These are phyloP conservation scores for Melastoma candidum DNA, from an alignment of 441 rosid genomes.

Conservation along the genomic window DNA sequence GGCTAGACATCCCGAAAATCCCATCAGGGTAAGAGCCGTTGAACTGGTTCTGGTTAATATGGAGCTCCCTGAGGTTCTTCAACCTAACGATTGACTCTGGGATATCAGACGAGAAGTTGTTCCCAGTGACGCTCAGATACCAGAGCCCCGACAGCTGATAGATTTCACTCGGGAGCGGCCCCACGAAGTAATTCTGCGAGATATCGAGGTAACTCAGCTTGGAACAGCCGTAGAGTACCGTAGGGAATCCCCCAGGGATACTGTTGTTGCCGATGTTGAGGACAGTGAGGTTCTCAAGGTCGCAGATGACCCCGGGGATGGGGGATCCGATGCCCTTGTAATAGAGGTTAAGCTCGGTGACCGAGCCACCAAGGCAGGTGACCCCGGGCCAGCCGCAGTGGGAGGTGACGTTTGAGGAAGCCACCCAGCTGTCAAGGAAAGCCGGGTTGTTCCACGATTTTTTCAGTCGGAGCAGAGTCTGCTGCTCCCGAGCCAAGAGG, in stretches of 20 bases:
- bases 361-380: constrained; percentile 23
- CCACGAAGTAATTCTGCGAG: constrained; percentile 37
- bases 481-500: constrained; percentile 2
- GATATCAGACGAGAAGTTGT: constrained; percentile 36
- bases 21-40: constrained; percentile 37
- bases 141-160: constrained; percentile 23
- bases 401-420: constrained; percentile 17
- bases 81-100: constrained; percentile 33
- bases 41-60: constrained; percentile 21
- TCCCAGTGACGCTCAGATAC: constrained; percentile 23
- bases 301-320: constrained; percentile 44
- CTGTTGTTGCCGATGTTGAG: constrained; percentile 27
- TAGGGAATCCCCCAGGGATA: constrained; percentile 30
- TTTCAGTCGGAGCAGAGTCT: constrained; percentile 7
- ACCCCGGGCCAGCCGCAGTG: constrained; percentile 53
- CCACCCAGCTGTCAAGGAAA: constrained; percentile 28
- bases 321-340: constrained; percentile 8
- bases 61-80: constrained; percentile 20
- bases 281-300: constrained; percentile 27
- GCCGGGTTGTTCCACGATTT: constrained; percentile 33
- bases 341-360: constrained; percentile 14
- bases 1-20: constrained; percentile 33
- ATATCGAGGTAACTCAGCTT: constrained; percentile 27
- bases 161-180: constrained; percentile 34
- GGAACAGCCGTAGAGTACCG: constrained; percentile 25